These are phyloP conservation scores for Vigna trinervia DNA, from an alignment of 306 rosid genomes.

Conservation along the genomic window DNA sequence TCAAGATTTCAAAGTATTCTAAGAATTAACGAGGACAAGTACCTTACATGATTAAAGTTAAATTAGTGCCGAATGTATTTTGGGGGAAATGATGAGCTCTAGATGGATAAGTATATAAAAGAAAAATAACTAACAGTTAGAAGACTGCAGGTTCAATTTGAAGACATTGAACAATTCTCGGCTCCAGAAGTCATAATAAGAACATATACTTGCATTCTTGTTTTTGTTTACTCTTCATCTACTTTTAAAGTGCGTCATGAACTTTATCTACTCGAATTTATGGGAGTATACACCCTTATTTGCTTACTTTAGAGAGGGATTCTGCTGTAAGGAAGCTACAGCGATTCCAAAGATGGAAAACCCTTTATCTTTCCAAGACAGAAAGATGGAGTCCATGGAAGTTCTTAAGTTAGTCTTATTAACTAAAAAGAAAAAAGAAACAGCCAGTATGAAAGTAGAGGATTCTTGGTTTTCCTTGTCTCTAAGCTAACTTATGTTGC, in stretches of 20 bases:
- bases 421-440: neutral
- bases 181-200: neutral
- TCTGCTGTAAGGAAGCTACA: constrained; percentile 8
- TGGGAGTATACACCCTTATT: neutral
- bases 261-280: neutral
- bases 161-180: constrained; percentile 32
- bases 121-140: constrained; percentile 19
- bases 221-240: neutral
- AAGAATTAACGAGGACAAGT: constrained; percentile 5
- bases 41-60: constrained; percentile 31
- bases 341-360: neutral
- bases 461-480: neutral
- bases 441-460: constrained; percentile 6
- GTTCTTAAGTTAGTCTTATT: neutral
- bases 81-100: neutral
- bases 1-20: neutral
- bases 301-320: neutral
- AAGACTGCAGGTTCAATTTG: constrained; percentile 11
- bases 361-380: neutral
- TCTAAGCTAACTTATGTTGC: constrained; percentile 2
- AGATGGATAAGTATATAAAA: neutral
- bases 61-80: neutral
- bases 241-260: neutral
- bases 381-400: neutral
- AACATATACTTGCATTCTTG: neutral